Evolutionary conservation across 192 early-diverging fungal genomes (phyloP), one percentile per base, ranked within the genome.

Genomic region (Linnemannia zychae): DNA sequence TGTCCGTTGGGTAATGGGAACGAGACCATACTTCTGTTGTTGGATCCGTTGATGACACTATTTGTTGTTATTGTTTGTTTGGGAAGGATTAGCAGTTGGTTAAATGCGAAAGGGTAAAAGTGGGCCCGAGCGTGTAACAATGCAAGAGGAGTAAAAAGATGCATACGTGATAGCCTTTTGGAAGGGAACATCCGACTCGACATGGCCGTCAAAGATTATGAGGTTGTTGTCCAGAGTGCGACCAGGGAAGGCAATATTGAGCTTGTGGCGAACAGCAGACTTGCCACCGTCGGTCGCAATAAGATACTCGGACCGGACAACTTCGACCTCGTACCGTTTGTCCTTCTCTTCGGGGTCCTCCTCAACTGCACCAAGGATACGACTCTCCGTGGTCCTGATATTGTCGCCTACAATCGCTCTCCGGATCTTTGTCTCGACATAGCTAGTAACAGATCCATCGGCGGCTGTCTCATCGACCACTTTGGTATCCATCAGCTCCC

Each of bases 251-350:
- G 33, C 40, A 71, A 82, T 87, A 66, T 79, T 72, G 49, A 87
- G 49, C 60, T 77, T 77, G 49, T 87, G 86, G 0, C 86, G 72
- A 18, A 87, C 86, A 17, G 71, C 78, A 20, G 86, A 87, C 67
- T 79, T 81, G 68, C 86, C 86, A 13, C 86, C 86, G 50, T 87
- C 86, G 24, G 76, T 60, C 20, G 80, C 86, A 57, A 87, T 78
- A 66, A 87, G 53, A 74, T 87, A 87, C 47, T 81, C 48, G 2
- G 81, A 82, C n/a, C 68, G 12, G 13, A 87, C 67, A 0, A 77
- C 38, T 57, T 82, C 71, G 1, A 50, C 38, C 36, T 83, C 76
- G 20, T 79, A 85, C 50, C n/a, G 24, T 16, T 85, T 85, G 47
- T 65, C 70, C 17, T 44, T 48, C 65, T 85, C 77, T 24, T 85